These are phyloP conservation scores for Penicillium sp. DNA, from an alignment of 2,329 filamentous ascomycete species.

Conservation along the genomic window DNA sequence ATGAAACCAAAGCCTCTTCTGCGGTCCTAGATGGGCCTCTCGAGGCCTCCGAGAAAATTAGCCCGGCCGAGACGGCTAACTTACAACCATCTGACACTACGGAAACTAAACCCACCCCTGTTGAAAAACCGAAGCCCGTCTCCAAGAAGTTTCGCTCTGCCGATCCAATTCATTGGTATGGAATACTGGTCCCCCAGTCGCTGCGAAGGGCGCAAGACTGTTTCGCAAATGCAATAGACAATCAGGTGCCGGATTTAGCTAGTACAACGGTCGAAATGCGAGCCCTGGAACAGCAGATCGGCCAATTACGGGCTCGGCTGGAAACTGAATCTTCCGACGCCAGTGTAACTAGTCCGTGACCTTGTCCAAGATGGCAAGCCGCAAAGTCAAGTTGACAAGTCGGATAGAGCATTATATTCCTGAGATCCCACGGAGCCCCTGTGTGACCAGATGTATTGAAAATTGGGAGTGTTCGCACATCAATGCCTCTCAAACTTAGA, in stretches of 20 bases:
- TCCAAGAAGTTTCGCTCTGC: slow-evolving; percentile 25
- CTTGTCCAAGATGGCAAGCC: background rate
- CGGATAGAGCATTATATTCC: background rate
- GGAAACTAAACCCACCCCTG: slow-evolving; percentile 1
- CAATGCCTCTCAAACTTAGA: too few relatives aligned
- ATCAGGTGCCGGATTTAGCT: slow-evolving; percentile 37
- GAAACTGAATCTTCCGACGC: slow-evolving; percentile 1
- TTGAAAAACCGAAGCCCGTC: background rate
- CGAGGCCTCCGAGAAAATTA: background rate
- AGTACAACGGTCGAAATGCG: slow-evolving; percentile 42
- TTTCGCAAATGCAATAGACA: slow-evolving; percentile 42
- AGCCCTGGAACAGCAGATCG: slow-evolving; percentile 40
- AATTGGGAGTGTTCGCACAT: background rate
- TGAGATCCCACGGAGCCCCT: background rate
- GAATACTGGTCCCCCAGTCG: slow-evolving; percentile 46
- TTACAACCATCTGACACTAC: slow-evolving; percentile 2
- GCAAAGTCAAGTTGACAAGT: background rate
- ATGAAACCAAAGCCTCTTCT: background rate
- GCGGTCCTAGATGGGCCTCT: background rate
- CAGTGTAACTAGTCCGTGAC: background rate
- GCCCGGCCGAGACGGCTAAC: background rate
- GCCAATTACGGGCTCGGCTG: slow-evolving; percentile 28
- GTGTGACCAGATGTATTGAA: background rate
- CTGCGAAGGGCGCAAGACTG: slow-evolving; percentile 45
- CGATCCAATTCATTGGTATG: slow-evolving; percentile 51